phyloP scores from a whole-genome alignment of 768 basidiomycete species.

The Cystofilobasidium bisporidii region DNA sequence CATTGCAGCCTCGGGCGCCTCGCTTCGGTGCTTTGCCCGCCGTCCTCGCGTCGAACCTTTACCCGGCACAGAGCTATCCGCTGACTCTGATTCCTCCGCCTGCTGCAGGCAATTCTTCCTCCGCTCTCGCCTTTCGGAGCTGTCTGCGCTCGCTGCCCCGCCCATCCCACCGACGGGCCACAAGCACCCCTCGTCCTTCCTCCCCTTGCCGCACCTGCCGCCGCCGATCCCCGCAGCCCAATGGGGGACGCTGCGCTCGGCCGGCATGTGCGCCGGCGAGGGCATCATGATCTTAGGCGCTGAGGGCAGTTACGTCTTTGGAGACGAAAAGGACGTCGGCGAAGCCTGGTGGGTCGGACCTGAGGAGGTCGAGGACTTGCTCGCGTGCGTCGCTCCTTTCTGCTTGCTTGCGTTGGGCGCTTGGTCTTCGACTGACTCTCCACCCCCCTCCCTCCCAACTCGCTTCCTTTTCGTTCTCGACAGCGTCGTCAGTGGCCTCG shows the following conservation, averaged over 20 bases:
- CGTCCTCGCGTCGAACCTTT: neutral
- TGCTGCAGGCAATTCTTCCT: neutral
- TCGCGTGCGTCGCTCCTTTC: neutral
- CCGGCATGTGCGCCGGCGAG: neutral
- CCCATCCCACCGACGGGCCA: neutral
- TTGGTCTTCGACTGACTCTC: too few species aligned
- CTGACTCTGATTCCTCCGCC: neutral
- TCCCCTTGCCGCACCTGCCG: neutral
- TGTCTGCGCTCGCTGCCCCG: neutral
- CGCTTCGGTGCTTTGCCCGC: neutral
- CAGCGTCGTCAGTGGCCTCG: neutral
- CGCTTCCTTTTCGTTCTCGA: too few species aligned
- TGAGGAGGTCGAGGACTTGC: neutral
- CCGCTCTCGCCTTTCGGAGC: neutral
- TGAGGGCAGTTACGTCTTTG: neutral
- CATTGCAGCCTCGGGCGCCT: neutral
- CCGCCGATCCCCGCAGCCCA: neutral
- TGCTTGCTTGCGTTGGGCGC: neutral
- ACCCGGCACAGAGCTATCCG: neutral
- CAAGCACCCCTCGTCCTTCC: neutral
- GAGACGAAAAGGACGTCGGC: neutral
- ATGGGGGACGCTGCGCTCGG: neutral
- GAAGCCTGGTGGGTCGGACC: constrained; percentile 2
- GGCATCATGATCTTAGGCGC: neutral
- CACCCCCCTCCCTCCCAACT: too few species aligned